Base-by-base conservation (phyloP, 495 filamentous ascomycete species). In the Viridothelium virens region DNA sequence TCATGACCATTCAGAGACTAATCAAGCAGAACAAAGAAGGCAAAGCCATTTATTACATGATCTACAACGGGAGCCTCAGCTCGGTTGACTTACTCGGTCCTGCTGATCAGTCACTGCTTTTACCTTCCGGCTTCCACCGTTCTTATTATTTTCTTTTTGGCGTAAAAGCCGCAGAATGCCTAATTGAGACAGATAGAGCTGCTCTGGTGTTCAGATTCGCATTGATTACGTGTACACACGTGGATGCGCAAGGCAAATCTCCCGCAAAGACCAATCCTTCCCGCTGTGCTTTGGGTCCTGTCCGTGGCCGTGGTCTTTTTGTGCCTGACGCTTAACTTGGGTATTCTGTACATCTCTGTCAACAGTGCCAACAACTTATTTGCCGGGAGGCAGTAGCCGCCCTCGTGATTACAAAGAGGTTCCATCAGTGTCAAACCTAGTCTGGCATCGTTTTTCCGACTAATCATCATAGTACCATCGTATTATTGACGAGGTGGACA, bases 371-470 rank as follows among this genome's bases (percentile, higher is more conserved):
- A 25, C 25, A 25, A 25, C 25, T 25, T 25, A 25, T 25, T 25
- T 25, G 25, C 25, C 25, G 25, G 25, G 25, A 25, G 25, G 25
- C 25, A 25, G 25, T 25, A 25, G 25, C 25, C 25, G 25, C 25
- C 25, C 25, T 25, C 25, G 25, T 25, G 25, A 25, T 25, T 25
- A 25, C 25, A 25, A 18, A 46, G n/a, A 14, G 48, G 25, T 53
- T 25, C 25, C 16, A 53, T 53, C 16, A 53, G 5, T 5, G 12
- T 18, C 14, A 16, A 18, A 16, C 12, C 48, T 11, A 18, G 48
- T 16, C 48, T 18, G 48, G 48, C 48, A 53, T 53, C 48, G 48
- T 53, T 14, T 59, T 59, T 59, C 53, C 53, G 53, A 59, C 7
- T 33, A 5, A 18, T 59, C 31, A 7, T 59, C 36, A 59, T 59